Evolutionary conservation across 2,329 filamentous ascomycete species (phyloP), one percentile per base, ranked within the genome.

Genomic region (Myriosclerotinia scirpicola): DNA sequence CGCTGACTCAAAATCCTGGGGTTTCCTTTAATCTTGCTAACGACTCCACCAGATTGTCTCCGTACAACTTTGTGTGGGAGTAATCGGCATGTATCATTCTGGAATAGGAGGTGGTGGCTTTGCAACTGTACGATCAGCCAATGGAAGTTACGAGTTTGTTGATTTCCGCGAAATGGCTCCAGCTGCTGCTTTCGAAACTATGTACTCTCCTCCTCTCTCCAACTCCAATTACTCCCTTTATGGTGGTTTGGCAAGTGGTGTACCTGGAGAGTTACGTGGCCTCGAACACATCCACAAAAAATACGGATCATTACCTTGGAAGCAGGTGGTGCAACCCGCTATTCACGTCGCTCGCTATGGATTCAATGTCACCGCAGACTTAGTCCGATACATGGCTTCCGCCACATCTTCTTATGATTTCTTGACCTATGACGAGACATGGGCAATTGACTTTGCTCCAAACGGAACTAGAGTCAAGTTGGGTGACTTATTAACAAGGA

Each of bases 371-470:
- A 85, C 81, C 1, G 75, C 80, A 54, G 88, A 90, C 72, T 77
- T 90, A 4, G 80, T 91, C 44, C 85, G 82, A 75, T 92, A 89
- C 71, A 86, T 85, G 77, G 71, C 74, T 2, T 78, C 67, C 76
- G 75, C 75, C 11, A 62, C 70, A 17, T 50, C 60, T 0, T 80
- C 81, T 5, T 78, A 81, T 53, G 83, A 92, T 71, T 97, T 96
- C 73, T 79, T 97, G 0, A 80, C 87, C 0, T 82, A 90, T 3
- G 87, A 97, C 66, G 87, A 90, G 0, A 85, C 87, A 4, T 98
- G 92, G 90, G 92, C 93, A 0, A 77, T 90, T 58, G 94, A 97
- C 75, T 97, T 97, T 79, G 93, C 92, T 2, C 92, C 92, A 0
- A 87, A 93, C 68, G 94, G 93, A 4, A 89, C 84, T 0, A 81